Base-by-base conservation (phyloP, 139 green algal species). In the Zygnema cylindricum region DNA sequence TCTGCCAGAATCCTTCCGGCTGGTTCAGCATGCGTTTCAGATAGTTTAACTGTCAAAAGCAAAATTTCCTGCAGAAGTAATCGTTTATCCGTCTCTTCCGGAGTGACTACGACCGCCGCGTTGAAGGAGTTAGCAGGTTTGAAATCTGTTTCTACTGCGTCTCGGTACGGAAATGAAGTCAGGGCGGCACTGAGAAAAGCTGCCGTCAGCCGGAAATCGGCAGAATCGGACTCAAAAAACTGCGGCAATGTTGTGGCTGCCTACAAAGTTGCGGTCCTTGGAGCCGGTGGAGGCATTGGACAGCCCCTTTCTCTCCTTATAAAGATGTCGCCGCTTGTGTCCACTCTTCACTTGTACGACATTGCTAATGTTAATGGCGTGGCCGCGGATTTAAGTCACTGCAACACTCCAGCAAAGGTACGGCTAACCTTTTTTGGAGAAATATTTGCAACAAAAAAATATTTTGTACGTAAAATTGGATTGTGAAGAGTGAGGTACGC, bases 291-390 rank as follows among this genome's bases (percentile, higher is more conserved):
- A 39, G 97, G 97, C 81, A 99, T 99, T 82, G 97, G 97, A 11
- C 97, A 99, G 94, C 96, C 97, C 1, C 93, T 99, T 69, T 94
- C 93, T 0, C 90, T 99, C 87, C 93, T 99, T 73, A 87, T 99
- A 0, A 98, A 98, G 92, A 95, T 97, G 94, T 88, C 49, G 23
- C 81, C 89, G 32, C 33, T 79, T 42, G 81, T 93, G 23, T 84
- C 76, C 25, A 40, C 91, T 38, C 88, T 93, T 3, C 57, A 69
- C 42, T 39, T 92, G 23, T 92, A 93, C 77, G 89, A 93, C 77
- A 89, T 93, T 36, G 86, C 77, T 63, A 92, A 92, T 49, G 76
- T 87, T 1, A 81, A 86, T 1, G 96, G 98, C 25, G 98, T 99
- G 0, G 97, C 95, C 2, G 95, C 94, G n/a, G 98, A 99, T 90